Conservation (phyloP, 768 basidiomycete species). For the Kwoniella sp. region DNA sequence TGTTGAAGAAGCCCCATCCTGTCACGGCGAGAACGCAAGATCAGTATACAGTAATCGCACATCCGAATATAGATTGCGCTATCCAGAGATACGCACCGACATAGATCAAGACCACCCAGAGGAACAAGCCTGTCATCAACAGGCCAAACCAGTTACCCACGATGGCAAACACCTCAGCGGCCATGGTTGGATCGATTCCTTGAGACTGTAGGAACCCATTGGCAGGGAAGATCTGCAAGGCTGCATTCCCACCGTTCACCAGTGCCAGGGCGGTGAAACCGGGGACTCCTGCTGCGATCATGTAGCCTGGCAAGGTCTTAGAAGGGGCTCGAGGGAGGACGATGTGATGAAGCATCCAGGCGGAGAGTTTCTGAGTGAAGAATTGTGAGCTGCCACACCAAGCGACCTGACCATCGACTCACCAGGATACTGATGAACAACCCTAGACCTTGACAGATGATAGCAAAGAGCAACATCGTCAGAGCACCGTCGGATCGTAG, state of each 20-base stretch:
- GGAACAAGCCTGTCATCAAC: neutral
- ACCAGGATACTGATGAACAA: conserved; percentile 10
- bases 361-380: neutral
- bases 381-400: too few species aligned
- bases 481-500: neutral
- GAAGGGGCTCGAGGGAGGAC: conserved; percentile 7
- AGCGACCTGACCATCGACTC: too few species aligned
- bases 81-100: conserved; percentile 1
- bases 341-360: conserved; percentile 10
- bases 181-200: neutral
- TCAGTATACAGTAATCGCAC: neutral
- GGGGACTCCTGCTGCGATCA: conserved; percentile 9
- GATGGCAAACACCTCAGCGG: conserved; percentile 3
- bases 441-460: conserved; percentile 5
- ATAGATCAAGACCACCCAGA: conserved; percentile 7
- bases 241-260: conserved; percentile 4
- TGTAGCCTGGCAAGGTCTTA: conserved; percentile 3
- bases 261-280: conserved; percentile 9
- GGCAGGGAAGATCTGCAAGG: conserved; percentile 3
- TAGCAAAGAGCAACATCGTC: conserved; percentile 9
- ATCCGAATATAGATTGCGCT: too few species aligned
- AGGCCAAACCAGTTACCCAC: conserved; percentile 8
- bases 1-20: conserved; percentile 8
- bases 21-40: too few species aligned
- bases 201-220: neutral